Base-by-base conservation (phyloP, 805 yeast genomes). In the Jamesozyma spencerorum region DNA sequence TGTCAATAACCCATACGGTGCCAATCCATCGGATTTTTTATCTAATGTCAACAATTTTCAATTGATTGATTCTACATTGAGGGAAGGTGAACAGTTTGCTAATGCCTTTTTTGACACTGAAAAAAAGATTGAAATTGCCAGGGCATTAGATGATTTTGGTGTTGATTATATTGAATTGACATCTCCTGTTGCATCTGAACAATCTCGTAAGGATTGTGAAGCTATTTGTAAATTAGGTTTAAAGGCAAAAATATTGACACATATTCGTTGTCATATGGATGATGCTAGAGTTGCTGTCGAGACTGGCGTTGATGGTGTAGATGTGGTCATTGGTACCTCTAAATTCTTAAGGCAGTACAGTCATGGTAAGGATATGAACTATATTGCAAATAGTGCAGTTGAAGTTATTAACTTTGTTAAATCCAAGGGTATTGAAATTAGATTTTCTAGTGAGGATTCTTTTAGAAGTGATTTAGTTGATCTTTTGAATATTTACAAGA, bases 51-150 rank as follows among this genome's bases (percentile, higher is more conserved):
- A 81, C 49, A 79, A 75, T 51, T 90, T 88, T 69, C 87, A 90
- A 71, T 65, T 90, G 57, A 90, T 90, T 59, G 98, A 90, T 69
- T 85, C 95, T 28, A 90, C 98, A 4, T 72, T 90, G 43, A 79
- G 98, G 70, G 98, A 90, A 69, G 98, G 98, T 64, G 98, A 90
- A 68, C 98, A 90, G 67, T 90, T 90, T 61, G 97, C 97, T 58
- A 90, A 90, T 60, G 95, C 98, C 3, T 92, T 90, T 66, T 90
- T 90, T 71, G 70, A 79, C 53, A 85, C 95, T 15, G 97, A 85
- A 62, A 90, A 85, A 72, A 90, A 90, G 70, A 86, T 90, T 51
- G 95, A 88, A 67, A 90, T 90, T 49, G 98, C 98, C 55, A 87
- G 79, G 70, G 97, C 97, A 4, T 71, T 90, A 44, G 97, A 90